These are phyloP conservation scores for Myriangium duriaei DNA, from an alignment of 2,329 filamentous ascomycete genomes.

Conservation along the genomic window DNA sequence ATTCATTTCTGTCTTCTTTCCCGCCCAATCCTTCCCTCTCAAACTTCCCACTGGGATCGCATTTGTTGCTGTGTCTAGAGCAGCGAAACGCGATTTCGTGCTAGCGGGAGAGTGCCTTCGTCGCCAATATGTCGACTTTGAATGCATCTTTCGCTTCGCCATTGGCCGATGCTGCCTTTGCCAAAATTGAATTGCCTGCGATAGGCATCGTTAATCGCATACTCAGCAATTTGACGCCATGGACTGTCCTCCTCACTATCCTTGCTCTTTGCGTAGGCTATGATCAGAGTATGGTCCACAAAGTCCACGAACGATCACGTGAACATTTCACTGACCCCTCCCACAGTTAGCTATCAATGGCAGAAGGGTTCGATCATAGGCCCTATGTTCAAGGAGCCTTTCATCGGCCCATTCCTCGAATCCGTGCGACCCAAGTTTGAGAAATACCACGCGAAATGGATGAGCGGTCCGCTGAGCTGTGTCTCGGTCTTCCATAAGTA, in stretches of 20 bases:
- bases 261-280: slow-evolving; percentile 64
- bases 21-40: too few species aligned
- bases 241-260: slow-evolving; percentile 57
- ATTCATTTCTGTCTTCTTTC: too few species aligned
- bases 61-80: too few species aligned
- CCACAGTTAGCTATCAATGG: slow-evolving; percentile 33
- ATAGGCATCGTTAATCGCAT: slow-evolving; percentile 40
- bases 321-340: slow-evolving; percentile 17
- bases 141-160: slow-evolving; percentile 61
- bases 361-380: slow-evolving; percentile 36
- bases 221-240: slow-evolving; percentile 47
- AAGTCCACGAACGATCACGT: background rate
- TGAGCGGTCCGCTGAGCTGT: slow-evolving; percentile 81
- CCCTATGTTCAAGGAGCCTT: slow-evolving; percentile 36
- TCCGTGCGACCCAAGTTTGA: slow-evolving; percentile 86
- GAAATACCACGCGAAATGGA: slow-evolving; percentile 86
- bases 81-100: too few species aligned
- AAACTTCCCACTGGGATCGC: too few species aligned
- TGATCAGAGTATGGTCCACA: slow-evolving; percentile 63
- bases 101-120: background rate
- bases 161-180: slow-evolving; percentile 48
- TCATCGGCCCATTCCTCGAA: slow-evolving; percentile 83
- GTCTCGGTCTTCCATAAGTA: slow-evolving; percentile 99
- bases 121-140: slow-evolving; percentile 19
- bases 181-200: slow-evolving; percentile 36